These are phyloP conservation scores for Paramecium biaurelia DNA, from an alignment of 73 alveolate species.

Conservation along the genomic window DNA sequence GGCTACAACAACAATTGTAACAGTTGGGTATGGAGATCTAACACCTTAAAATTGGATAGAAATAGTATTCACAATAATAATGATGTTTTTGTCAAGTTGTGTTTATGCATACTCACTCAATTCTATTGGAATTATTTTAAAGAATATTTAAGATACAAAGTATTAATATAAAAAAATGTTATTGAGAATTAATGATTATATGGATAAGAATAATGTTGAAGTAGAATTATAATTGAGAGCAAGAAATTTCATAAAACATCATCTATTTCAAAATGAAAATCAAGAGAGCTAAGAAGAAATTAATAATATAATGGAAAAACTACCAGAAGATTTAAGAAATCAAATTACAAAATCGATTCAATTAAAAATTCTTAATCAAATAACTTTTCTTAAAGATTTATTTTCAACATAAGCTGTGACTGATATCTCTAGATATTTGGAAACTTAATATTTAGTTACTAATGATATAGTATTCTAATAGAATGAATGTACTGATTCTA, in stretches of 20 bases:
- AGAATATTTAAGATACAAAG: constrained; percentile 34
- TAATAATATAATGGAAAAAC: background rate
- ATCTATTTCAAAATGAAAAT: background rate
- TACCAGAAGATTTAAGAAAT: background rate
- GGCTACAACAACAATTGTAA: constrained; percentile 59
- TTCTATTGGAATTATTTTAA: constrained; percentile 58
- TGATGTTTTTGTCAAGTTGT: constrained; percentile 54
- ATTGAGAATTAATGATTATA: background rate
- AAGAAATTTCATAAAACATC: background rate
- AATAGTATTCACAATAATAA: background rate
- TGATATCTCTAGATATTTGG: background rate
- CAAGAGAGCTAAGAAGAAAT: background rate
- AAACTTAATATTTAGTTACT: background rate
- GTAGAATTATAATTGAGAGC: background rate
- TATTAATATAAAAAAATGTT: background rate
- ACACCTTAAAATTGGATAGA: constrained; percentile 59
- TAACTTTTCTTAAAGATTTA: background rate
- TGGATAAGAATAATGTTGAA: constrained; percentile 29
- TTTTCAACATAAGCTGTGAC: background rate
- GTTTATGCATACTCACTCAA: constrained; percentile 58
- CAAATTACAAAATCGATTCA: background rate
- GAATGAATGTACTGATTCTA: background rate
- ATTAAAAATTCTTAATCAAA: background rate
- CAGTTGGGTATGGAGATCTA: constrained; percentile 63
- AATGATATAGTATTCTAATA: background rate